These are phyloP conservation scores for Sanguinoderma infundibulare DNA, from an alignment of 1,284 basidiomycete species.

Conservation along the genomic window DNA sequence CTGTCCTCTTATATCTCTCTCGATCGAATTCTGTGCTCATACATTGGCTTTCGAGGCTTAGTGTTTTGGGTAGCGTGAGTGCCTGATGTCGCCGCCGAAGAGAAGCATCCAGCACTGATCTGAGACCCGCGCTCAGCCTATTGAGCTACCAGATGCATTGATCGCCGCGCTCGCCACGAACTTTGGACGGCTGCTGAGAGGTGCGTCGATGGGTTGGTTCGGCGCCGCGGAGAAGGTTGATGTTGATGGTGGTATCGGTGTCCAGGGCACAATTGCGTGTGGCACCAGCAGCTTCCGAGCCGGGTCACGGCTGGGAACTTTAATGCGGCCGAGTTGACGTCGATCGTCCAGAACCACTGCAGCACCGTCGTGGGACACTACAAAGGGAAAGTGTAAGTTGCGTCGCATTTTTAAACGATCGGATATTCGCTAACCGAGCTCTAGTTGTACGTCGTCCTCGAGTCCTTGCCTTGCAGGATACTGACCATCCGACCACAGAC, in stretches of 20 bases:
- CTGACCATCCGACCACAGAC: constrained; percentile 5
- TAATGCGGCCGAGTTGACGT: constrained; percentile 45
- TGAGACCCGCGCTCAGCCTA: constrained; percentile 46
- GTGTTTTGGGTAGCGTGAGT: constrained; percentile 79
- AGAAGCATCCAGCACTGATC: constrained; percentile 12
- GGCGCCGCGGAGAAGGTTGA: not conserved
- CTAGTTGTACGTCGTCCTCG: constrained; percentile 29
- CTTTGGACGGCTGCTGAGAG: constrained; percentile 43
- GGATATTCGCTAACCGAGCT: not conserved
- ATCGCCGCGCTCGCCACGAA: constrained; percentile 51
- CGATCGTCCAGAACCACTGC: constrained; percentile 51
- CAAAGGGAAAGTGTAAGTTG: constrained; percentile 52
- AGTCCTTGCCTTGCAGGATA: too few relatives aligned
- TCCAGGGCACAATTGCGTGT: constrained; percentile 53
- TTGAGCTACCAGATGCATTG: constrained; percentile 70
- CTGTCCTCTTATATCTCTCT: constrained; percentile 34
- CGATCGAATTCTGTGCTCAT: constrained; percentile 10
- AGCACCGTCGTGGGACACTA: constrained; percentile 53
- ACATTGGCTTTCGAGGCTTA: constrained; percentile 53
- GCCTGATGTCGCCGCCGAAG: constrained; percentile 9
- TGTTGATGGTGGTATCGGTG: not conserved
- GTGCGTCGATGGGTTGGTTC: constrained; percentile 5
- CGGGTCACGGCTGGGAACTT: constrained; percentile 54
- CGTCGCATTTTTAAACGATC: too few relatives aligned
- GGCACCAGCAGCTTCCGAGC: constrained; percentile 57